A percentile compares a stretch with the other conserved stretches of the same genome.
phyloP scores from a whole-genome alignment of 768 basidiomycete genomes.

The Chiua virens region DNA sequence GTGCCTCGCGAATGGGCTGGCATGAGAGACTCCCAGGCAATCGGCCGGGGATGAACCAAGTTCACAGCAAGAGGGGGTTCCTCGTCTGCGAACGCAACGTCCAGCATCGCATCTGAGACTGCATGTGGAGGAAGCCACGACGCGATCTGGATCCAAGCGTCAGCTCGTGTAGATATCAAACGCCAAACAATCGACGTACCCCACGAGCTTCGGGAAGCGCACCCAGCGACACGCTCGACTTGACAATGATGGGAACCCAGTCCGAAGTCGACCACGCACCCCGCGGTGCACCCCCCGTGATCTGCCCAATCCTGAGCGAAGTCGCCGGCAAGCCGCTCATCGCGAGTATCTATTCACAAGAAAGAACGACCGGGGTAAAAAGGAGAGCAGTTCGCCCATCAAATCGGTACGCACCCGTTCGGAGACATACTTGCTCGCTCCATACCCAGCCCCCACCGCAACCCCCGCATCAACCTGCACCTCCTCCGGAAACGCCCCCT shows the following conservation, averaged over 20 bases:
- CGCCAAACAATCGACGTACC: constrained; percentile 14
- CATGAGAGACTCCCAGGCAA: constrained; percentile 27
- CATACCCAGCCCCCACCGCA: constrained; percentile 37
- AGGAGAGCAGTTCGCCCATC: no score
- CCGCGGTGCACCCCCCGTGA: constrained; percentile 32
- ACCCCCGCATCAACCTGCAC: constrained; percentile 23
- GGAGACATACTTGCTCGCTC: constrained; percentile 32
- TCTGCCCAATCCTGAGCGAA: constrained; percentile 38
- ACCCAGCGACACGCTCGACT: constrained; percentile 32
- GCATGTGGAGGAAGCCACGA: constrained; percentile 33
- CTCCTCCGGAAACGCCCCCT: constrained; percentile 34
- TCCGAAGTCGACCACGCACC: constrained; percentile 39
- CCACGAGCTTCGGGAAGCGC: constrained; percentile 31
- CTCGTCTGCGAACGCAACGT: constrained; percentile 26
- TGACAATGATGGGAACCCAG: constrained; percentile 39
- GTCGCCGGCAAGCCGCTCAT: constrained; percentile 33
- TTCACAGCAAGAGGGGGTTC: constrained; percentile 20
- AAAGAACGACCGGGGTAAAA: no score
- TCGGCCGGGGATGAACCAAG: constrained; percentile 35
- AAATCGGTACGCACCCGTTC: constrained; percentile 15
- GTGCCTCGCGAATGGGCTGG: constrained; percentile 17
- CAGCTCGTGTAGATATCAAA: not conserved
- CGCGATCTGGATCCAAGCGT: constrained; percentile 12
- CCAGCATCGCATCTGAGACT: constrained; percentile 27
- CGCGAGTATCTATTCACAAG: constrained; percentile 25